phyloP scores from a whole-genome alignment of 2,329 filamentous ascomycete species.

The Colletotrichum lupini region DNA sequence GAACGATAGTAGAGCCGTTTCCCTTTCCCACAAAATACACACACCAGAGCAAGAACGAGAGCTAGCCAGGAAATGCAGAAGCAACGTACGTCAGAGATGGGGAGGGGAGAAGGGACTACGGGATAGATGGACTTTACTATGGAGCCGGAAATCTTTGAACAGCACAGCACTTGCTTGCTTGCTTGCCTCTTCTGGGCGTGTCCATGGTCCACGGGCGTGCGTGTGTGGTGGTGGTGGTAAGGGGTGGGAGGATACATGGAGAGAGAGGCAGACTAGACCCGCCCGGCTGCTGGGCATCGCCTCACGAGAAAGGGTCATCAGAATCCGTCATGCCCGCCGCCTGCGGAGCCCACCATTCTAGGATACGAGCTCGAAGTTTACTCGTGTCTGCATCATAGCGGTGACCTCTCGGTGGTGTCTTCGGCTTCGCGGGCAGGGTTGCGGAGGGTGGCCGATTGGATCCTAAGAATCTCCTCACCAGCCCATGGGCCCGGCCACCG shows the following conservation, averaged over 20 bases:
- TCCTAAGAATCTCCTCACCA: slow-evolving; percentile 31
- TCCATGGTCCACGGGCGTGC: not conserved
- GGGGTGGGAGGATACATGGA: slow-evolving; percentile 27
- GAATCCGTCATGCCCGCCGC: slow-evolving; percentile 29
- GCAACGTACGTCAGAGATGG: slow-evolving; percentile 34
- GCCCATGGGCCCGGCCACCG: slow-evolving; percentile 12
- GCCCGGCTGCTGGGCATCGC: slow-evolving; percentile 30
- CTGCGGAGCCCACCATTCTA: slow-evolving; percentile 35
- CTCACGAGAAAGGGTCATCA: slow-evolving; percentile 28
- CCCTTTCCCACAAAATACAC: slow-evolving; percentile 32
- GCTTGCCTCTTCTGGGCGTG: not conserved
- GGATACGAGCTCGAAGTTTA: slow-evolving; percentile 35
- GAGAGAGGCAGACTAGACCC: slow-evolving; percentile 15
- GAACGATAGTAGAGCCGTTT: slow-evolving; percentile 30
- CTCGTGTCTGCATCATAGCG: slow-evolving; percentile 33
- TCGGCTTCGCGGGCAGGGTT: slow-evolving; percentile 27
- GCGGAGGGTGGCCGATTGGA: slow-evolving; percentile 35
- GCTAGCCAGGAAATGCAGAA: slow-evolving; percentile 28
- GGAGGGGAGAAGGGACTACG: slow-evolving; percentile 15
- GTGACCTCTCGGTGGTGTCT: slow-evolving; percentile 23
- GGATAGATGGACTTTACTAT: slow-evolving; percentile 18
- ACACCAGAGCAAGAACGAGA: slow-evolving; percentile 16
- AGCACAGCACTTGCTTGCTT: not conserved
- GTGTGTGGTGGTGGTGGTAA: slow-evolving; percentile 4
- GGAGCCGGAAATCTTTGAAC: slow-evolving; percentile 31